These are phyloP conservation scores for Suillus spraguei DNA, from an alignment of 768 basidiomycete species.

Conservation along the genomic window DNA sequence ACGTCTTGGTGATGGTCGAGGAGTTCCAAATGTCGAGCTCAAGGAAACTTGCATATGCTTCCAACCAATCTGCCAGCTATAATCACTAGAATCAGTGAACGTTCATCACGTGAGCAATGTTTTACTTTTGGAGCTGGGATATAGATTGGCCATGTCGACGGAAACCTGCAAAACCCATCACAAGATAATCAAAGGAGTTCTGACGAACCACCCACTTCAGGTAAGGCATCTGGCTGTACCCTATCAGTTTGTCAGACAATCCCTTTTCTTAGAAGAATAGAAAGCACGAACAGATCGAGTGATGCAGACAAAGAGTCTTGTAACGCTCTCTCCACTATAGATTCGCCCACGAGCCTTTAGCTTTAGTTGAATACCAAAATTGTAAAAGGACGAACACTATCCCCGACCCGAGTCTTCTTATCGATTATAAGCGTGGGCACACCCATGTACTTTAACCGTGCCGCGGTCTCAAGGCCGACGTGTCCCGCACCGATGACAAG, in stretches of 20 bases:
- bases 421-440: constrained; percentile 60
- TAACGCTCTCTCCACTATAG: constrained; percentile 45
- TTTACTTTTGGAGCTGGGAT: constrained; percentile 51
- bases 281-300: constrained; percentile 43
- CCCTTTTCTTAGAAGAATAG: constrained; percentile 6
- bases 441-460: constrained; percentile 61
- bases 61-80: constrained; percentile 69
- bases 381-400: constrained; percentile 31
- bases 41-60: constrained; percentile 57
- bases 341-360: constrained; percentile 6
- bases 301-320: constrained; percentile 49
- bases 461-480: constrained; percentile 64
- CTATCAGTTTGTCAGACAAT: constrained; percentile 20
- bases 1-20: constrained; percentile 40
- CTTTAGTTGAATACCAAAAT: background rate
- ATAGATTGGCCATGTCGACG: constrained; percentile 56
- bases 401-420: constrained; percentile 51
- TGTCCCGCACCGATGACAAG: constrained; percentile 70
- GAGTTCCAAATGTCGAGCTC: constrained; percentile 70
- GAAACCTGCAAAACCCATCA: constrained; percentile 42
- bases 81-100: background rate
- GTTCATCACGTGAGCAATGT: background rate
- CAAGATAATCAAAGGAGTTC: background rate
- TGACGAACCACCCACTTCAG: constrained; percentile 39
- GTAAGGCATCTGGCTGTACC: constrained; percentile 60